Conservation (phyloP, 2,329 filamentous ascomycete species). For the Alternaria conjuncta region DNA sequence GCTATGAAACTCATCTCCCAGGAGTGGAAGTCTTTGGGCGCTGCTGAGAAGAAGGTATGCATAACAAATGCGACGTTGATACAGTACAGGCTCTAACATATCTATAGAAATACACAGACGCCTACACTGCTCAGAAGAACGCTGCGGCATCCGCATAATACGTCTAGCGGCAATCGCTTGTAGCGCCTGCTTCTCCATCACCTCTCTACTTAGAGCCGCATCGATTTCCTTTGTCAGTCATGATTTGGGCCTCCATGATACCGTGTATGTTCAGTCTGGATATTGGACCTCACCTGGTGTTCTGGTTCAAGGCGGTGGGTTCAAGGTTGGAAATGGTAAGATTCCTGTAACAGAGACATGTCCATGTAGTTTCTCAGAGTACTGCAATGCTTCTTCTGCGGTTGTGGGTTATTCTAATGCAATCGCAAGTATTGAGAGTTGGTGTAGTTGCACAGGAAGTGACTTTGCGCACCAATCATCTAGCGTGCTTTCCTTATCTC, state of each 20-base stretch:
- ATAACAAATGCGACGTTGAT: neutral
- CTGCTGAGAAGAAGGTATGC: constrained; percentile 57
- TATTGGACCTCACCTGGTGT: constrained; percentile 11
- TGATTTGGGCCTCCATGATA: neutral
- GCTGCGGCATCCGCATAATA: neutral
- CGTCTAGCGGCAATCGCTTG: neutral
- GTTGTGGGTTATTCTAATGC: neutral
- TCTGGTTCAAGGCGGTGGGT: neutral
- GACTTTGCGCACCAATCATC: constrained; percentile 10
- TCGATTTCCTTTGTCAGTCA: constrained; percentile 9
- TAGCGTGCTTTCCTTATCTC: constrained; percentile 30
- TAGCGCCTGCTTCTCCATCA: neutral
- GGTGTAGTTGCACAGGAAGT: neutral
- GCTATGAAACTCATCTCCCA: constrained; percentile 47
- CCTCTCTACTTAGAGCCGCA: constrained; percentile 1
- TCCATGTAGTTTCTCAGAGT: neutral
- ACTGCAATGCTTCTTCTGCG: neutral
- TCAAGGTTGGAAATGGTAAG: neutral
- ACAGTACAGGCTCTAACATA: constrained; percentile 30
- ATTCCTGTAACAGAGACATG: neutral
- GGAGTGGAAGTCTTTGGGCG: constrained; percentile 58
- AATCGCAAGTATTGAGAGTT: neutral
- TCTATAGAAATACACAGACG: constrained; percentile 40
- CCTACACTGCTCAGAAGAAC: constrained; percentile 19
- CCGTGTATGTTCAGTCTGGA: constrained; percentile 22